Evolutionary conservation across 2,329 filamentous ascomycete species (phyloP).

Genomic region (Pseudogymnoascus sp.): DNA sequence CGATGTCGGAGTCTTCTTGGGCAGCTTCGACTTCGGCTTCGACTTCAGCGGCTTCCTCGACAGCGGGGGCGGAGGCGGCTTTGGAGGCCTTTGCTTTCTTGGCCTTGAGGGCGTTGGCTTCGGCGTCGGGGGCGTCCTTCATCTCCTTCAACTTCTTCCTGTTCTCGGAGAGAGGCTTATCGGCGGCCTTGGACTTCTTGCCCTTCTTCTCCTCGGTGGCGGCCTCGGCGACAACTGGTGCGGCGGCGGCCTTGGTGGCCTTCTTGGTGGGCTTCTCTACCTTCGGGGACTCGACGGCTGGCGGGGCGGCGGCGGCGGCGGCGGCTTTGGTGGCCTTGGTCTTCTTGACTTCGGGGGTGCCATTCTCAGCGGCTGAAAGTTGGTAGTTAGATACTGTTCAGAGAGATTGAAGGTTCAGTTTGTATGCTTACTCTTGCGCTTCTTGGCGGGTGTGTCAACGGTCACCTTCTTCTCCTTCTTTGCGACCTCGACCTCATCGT

Average conservation of each 20-base stretch:
- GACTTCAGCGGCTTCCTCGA: constrained; percentile 11
- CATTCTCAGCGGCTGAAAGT: constrained; percentile 25
- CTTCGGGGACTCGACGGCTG: constrained; percentile 11
- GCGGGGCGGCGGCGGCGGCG: constrained; percentile 9
- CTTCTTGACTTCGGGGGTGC: constrained; percentile 26
- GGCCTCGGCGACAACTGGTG: constrained; percentile 16
- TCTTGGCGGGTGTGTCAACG: constrained; percentile 22
- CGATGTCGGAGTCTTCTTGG: constrained; percentile 31
- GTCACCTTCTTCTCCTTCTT: constrained; percentile 33
- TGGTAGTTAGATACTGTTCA: neutral
- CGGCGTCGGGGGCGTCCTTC: constrained; percentile 13
- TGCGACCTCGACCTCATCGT: constrained; percentile 26
- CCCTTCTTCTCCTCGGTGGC: neutral
- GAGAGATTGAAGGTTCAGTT: neutral
- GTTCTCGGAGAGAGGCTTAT: constrained; percentile 8
- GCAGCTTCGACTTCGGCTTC: constrained; percentile 17
- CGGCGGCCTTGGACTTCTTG: too few relatives aligned
- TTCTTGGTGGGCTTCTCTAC: constrained; percentile 32
- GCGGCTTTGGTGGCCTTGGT: constrained; percentile 23
- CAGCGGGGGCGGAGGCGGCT: constrained; percentile 13
- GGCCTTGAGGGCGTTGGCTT: constrained; percentile 12
- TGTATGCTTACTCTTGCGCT: constrained; percentile 26
- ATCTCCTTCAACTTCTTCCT: constrained; percentile 16
- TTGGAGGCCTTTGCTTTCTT: constrained; percentile 20
- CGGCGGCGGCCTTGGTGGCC: constrained; percentile 16